phyloP scores from a whole-genome alignment of 2,329 filamentous ascomycete species.

The Myriosclerotinia scirpicola region DNA sequence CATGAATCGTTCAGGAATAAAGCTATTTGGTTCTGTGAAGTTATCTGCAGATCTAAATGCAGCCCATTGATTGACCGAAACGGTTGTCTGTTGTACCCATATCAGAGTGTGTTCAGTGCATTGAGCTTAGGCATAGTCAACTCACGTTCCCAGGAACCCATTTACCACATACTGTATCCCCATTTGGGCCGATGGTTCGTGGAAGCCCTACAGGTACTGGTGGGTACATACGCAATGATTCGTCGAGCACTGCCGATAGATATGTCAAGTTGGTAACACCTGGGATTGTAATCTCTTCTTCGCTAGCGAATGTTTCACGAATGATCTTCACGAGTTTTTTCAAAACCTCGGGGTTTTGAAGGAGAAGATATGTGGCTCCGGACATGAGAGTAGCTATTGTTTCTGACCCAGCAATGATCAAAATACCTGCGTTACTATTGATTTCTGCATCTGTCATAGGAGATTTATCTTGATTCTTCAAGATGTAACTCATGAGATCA shows the following conservation, averaged over 20 bases:
- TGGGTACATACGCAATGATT: background rate
- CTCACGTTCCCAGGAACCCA: background rate
- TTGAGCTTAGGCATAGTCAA: background rate
- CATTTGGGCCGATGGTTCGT: background rate
- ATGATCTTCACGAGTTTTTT: background rate
- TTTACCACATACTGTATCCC: background rate
- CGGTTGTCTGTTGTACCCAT: background rate
- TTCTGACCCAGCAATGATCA: background rate
- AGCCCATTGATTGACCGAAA: background rate
- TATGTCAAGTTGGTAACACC: background rate
- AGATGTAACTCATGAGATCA: background rate
- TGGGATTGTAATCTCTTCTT: background rate
- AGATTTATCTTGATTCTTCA: background rate
- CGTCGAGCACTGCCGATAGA: background rate
- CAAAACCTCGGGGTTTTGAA: background rate
- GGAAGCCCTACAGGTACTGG: background rate
- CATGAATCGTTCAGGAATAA: conserved; percentile 50
- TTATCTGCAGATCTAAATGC: background rate
- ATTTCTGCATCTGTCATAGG: background rate
- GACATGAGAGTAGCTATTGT: background rate
- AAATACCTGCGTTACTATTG: background rate
- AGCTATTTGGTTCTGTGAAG: conserved; percentile 47
- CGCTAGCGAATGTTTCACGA: background rate
- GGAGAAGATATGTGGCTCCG: background rate
- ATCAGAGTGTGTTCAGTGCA: background rate